Evolutionary conservation across 441 rosid genomes (phyloP), one percentile per base, ranked within the genome.

Genomic region (Brassica balearica): DNA sequence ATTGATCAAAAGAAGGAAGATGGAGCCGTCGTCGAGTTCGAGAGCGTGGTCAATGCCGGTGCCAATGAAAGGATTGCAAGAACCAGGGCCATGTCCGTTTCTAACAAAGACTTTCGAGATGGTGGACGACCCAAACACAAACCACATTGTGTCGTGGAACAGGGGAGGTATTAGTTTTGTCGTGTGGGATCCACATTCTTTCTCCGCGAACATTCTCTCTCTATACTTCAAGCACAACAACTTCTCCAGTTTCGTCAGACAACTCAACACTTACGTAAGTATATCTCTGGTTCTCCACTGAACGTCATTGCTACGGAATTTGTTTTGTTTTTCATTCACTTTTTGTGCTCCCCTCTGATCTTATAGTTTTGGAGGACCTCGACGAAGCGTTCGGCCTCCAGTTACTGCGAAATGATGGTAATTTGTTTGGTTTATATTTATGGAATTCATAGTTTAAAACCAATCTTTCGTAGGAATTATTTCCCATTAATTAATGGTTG

Each of bases 31-130:
- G 59, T 70, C 80, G n/a, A 63, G 80, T 27, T 63, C 46, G 2
- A 69, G 74, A 22, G 38, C 73, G 8, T 12, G 53, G 69, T 75
- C 74, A 69, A 60, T 75, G 9, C 74, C 41, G 2, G 43, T 62
- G 29, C 98, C 94, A 10, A 83, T 86, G 88, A 97, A 90, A 63
- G 91, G 94, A 5, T 84, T 95, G n/a, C 88, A 89, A 17, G 97
- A 95, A 58, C 6, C 84, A 9, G 96, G 98, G 12, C 91, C 95
- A n/a, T 90, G 87, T 4, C 92, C 95, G 36, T 90, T 90, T 67
- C 81, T 90, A 9, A 83, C 81, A 9, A 90, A 88, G 81, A 87
- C 95, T 2, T 88, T 76, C 73, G 87, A 86, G 72, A 85, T 87
- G 80, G 91, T 85, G 66, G 92, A 87, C 64, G 89, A 88, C 64